Evolutionary conservation across 2,329 filamentous ascomycete species (phyloP).

Genomic region (Cucurbitaria berberidis): DNA sequence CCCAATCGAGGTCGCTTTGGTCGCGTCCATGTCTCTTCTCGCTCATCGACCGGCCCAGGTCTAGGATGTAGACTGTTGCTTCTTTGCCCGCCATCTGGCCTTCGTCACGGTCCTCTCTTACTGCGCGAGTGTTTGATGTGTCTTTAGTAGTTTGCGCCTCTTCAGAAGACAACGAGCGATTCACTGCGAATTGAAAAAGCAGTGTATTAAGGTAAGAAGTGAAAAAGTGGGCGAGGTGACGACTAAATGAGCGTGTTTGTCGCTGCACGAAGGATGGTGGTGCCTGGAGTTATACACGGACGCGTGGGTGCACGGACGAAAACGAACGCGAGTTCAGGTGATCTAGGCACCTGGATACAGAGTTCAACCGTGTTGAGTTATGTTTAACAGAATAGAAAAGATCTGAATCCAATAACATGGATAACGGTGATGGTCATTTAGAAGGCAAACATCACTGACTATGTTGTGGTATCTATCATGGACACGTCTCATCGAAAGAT

Average conservation of each 20-base stretch:
- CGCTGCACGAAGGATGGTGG: background rate
- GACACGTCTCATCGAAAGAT: too few relatives aligned
- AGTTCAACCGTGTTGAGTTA: background rate
- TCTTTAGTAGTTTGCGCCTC: background rate
- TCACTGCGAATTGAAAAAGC: background rate
- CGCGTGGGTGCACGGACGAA: slow-evolving; percentile 6
- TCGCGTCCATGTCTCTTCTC: slow-evolving; percentile 71
- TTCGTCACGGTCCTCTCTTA: slow-evolving; percentile 6
- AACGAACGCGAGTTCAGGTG: slow-evolving; percentile 29
- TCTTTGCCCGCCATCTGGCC: slow-evolving; percentile 80
- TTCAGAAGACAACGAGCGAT: background rate
- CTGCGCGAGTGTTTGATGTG: background rate
- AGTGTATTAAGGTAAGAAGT: background rate
- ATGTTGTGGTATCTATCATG: too few relatives aligned
- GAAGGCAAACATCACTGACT: too few relatives aligned
- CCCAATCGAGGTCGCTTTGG: slow-evolving; percentile 85
- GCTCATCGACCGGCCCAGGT: slow-evolving; percentile 86
- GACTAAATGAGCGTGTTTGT: slow-evolving; percentile 4
- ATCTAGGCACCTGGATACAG: too few relatives aligned
- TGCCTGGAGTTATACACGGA: slow-evolving; percentile 25
- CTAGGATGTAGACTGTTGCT: slow-evolving; percentile 88
- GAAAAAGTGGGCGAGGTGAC: background rate
- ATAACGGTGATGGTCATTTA: too few relatives aligned
- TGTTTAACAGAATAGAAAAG: too few relatives aligned
- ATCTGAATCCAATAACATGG: too few relatives aligned